Evolutionary conservation across 768 basidiomycete genomes (phyloP).

Genomic region (Lentinula detonsa): DNA sequence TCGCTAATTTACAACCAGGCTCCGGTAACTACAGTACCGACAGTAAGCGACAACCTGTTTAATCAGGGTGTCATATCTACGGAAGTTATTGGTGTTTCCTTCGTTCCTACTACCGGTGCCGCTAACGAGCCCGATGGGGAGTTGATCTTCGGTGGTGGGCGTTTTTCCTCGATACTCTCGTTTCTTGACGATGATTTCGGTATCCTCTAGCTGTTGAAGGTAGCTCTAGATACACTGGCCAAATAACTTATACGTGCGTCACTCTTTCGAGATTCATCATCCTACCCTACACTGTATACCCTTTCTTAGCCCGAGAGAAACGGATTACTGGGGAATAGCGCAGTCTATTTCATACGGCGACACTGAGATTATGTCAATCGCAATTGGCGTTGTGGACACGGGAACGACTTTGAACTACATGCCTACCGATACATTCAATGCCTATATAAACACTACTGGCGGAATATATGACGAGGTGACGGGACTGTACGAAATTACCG

Average conservation of each 20-base stretch:
- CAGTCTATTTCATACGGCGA: conserved; percentile 2
- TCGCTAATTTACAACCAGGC: not conserved
- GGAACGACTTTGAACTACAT: conserved; percentile 48
- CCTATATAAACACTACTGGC: conserved; percentile 40
- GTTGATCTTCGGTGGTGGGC: conserved; percentile 39
- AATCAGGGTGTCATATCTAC: conserved; percentile 29
- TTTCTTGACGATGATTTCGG: not conserved
- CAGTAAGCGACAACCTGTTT: conserved; percentile 54
- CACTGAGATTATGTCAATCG: not conserved
- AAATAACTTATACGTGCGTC: conserved; percentile 2
- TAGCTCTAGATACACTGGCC: not conserved
- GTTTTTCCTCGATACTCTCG: not conserved
- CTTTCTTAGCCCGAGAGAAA: not conserved
- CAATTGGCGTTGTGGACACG: not conserved
- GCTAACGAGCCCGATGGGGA: conserved; percentile 37
- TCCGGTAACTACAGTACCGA: conserved; percentile 30
- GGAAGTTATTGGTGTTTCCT: conserved; percentile 44
- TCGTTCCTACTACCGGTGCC: conserved; percentile 37
- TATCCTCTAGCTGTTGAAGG: not conserved
- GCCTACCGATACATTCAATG: conserved; percentile 37
- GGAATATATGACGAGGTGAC: not conserved
- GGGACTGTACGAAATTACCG: conserved; percentile 49
- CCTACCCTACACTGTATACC: not conserved
- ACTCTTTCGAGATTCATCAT: not conserved
- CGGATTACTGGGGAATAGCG: conserved; percentile 3